Conservation (phyloP, 352 stramenopile genomes). For the Globisporangium carolinianum region DNA sequence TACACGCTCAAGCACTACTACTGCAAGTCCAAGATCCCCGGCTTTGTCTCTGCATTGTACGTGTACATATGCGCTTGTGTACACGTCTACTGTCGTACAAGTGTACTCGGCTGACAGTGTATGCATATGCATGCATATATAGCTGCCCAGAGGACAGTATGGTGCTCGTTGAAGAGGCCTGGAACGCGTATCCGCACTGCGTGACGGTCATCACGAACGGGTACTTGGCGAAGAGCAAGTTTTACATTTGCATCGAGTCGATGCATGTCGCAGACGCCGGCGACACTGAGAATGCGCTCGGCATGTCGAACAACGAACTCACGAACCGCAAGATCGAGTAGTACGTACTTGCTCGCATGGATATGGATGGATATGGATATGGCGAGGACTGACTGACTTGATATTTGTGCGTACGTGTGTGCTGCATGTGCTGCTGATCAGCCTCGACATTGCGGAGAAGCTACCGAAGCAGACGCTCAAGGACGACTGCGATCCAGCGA, state of each 20-base stretch:
- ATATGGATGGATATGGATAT: neutral
- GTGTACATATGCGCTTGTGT: slow-evolving; percentile 4
- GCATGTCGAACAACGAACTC: slow-evolving; percentile 65
- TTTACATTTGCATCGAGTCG: slow-evolving; percentile 84
- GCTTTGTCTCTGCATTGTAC: slow-evolving; percentile 76
- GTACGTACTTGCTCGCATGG: slow-evolving; percentile 23
- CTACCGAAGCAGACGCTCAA: slow-evolving; percentile 71
- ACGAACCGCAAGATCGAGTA: slow-evolving; percentile 66
- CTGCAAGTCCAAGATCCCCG: slow-evolving; percentile 78
- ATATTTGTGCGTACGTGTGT: neutral
- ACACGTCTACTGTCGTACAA: no score
- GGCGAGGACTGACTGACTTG: neutral
- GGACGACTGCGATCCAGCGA: slow-evolving; percentile 57
- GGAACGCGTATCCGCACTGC: slow-evolving; percentile 85
- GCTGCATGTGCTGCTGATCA: slow-evolving; percentile 8
- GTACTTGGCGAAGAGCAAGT: slow-evolving; percentile 83
- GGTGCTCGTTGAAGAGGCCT: slow-evolving; percentile 81
- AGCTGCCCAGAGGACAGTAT: slow-evolving; percentile 82
- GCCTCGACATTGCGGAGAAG: slow-evolving; percentile 71
- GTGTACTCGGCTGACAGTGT: neutral
- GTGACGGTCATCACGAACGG: slow-evolving; percentile 82
- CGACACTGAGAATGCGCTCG: slow-evolving; percentile 59
- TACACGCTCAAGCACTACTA: slow-evolving; percentile 89
- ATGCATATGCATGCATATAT: slow-evolving; percentile 6
- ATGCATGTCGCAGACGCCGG: slow-evolving; percentile 56